Conservation (phyloP, 129 eudicot genomes). For the Tagetes erecta region DNA sequence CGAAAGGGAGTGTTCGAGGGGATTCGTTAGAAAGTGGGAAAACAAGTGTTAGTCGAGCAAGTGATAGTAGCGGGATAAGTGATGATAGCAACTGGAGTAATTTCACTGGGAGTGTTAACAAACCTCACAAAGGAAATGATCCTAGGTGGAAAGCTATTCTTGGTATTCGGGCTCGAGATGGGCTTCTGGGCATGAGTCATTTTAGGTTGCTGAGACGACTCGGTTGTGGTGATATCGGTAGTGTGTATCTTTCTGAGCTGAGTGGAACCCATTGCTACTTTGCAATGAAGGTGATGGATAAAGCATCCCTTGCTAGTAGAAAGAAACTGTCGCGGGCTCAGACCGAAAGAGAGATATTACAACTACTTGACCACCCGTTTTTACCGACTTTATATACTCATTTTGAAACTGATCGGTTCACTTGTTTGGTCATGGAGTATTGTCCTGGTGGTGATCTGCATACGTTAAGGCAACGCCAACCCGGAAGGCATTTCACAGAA, state of each 20-base stretch:
- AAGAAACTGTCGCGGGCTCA: slow-evolving; percentile 74
- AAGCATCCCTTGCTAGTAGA: slow-evolving; percentile 74
- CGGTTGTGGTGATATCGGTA: slow-evolving; percentile 83
- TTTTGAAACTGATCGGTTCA: slow-evolving; percentile 81
- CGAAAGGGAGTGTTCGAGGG: slow-evolving; percentile 64
- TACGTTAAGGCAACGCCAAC: slow-evolving; percentile 77
- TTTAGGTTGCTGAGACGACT: slow-evolving; percentile 66
- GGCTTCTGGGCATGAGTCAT: slow-evolving; percentile 83
- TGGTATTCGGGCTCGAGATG: slow-evolving; percentile 63
- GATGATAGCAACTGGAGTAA: slow-evolving; percentile 91
- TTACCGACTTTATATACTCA: slow-evolving; percentile 82
- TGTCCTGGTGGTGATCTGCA: slow-evolving; percentile 94
- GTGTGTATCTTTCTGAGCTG: slow-evolving; percentile 80
- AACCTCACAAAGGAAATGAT: slow-evolving; percentile 90
- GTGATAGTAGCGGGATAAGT: slow-evolving; percentile 88
- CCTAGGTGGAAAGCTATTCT: slow-evolving; percentile 92
- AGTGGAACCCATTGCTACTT: slow-evolving; percentile 74
- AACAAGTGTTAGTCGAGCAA: slow-evolving; percentile 80
- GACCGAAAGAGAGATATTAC: slow-evolving; percentile 78
- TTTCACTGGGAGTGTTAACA: slow-evolving; percentile 67
- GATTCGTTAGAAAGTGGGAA: slow-evolving; percentile 72
- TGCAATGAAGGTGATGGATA: slow-evolving; percentile 92
- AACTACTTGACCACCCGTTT: slow-evolving; percentile 85
- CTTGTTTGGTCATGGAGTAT: slow-evolving; percentile 85
- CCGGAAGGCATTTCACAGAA: slow-evolving; percentile 86